Evolutionary conservation across 106 monocot genomes (phyloP).

Genomic region (Phalaenopsis equestris): DNA sequence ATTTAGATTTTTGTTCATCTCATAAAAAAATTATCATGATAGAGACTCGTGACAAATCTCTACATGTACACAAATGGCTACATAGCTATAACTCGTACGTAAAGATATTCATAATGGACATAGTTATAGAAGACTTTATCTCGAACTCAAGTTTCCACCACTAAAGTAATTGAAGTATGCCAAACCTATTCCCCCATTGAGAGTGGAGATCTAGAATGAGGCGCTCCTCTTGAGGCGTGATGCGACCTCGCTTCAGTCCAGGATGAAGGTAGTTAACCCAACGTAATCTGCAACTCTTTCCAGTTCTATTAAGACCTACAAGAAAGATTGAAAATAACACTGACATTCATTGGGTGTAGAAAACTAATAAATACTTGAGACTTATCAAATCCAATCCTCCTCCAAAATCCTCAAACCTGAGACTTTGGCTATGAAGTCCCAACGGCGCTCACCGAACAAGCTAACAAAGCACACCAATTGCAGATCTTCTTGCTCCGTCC

Average conservation of each 20-base stretch:
- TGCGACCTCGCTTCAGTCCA: slow-evolving; percentile 35
- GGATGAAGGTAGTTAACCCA: slow-evolving; percentile 57
- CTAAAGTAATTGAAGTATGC: neutral
- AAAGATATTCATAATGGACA: no score
- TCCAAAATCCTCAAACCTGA: slow-evolving; percentile 44
- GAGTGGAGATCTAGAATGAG: slow-evolving; percentile 42
- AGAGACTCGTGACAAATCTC: no score
- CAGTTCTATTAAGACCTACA: slow-evolving; percentile 44
- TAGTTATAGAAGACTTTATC: no score
- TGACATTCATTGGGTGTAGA: neutral
- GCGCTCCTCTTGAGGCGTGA: slow-evolving; percentile 40
- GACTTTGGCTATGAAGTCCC: slow-evolving; percentile 83
- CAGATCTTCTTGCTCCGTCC: slow-evolving; percentile 72
- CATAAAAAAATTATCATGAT: no score
- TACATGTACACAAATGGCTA: no score
- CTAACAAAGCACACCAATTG: slow-evolving; percentile 63
- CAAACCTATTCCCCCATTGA: slow-evolving; percentile 46
- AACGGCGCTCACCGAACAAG: slow-evolving; percentile 75
- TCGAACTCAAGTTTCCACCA: no score
- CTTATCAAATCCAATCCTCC: slow-evolving; percentile 11
- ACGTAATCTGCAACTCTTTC: slow-evolving; percentile 47
- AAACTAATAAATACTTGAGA: neutral
- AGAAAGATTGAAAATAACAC: neutral
- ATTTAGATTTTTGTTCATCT: no score
- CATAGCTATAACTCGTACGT: no score